Evolutionary conservation across 768 basidiomycete species (phyloP).

Genomic region (Kwoniella sp.): DNA sequence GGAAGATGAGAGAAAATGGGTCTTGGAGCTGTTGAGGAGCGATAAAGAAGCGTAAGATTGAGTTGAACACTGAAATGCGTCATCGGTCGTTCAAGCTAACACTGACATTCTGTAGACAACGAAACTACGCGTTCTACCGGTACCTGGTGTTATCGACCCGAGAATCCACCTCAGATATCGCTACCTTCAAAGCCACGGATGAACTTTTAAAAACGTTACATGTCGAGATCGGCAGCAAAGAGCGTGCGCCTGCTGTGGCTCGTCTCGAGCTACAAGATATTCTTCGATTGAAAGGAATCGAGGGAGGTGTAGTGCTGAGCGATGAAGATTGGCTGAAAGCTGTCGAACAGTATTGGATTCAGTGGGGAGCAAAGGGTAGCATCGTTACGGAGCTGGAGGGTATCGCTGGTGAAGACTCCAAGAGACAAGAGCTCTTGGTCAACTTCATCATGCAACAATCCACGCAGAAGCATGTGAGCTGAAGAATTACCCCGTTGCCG

Average conservation of each 20-base stretch:
- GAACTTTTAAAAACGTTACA: conserved; percentile 32
- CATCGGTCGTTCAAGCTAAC: neutral
- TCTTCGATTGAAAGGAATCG: conserved; percentile 1
- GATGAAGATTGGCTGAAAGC: conserved; percentile 19
- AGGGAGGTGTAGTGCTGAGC: neutral
- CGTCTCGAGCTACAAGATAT: conserved; percentile 38
- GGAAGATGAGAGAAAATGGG: conserved; percentile 28
- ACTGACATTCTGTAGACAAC: conserved; percentile 20
- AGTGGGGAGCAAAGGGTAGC: conserved; percentile 43
- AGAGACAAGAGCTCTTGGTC: neutral
- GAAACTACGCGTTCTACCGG: conserved; percentile 43
- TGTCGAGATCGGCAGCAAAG: conserved; percentile 35
- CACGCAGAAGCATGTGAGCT: conserved; percentile 21
- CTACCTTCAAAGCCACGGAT: conserved; percentile 4
- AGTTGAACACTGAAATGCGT: conserved; percentile 11
- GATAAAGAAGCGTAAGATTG: conserved; percentile 35
- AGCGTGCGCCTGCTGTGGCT: conserved; percentile 47
- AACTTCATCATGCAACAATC: conserved; percentile 12
- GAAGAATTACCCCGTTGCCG: too few species aligned
- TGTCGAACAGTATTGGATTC: conserved; percentile 39
- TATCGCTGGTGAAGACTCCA: conserved; percentile 13
- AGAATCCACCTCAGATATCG: neutral
- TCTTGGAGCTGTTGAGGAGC: conserved; percentile 2
- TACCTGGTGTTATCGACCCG: conserved; percentile 24
- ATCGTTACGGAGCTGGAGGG: conserved; percentile 42